These are phyloP conservation scores for Verticillium isaacii DNA, from an alignment of 2,329 filamentous ascomycete genomes.

Conservation along the genomic window DNA sequence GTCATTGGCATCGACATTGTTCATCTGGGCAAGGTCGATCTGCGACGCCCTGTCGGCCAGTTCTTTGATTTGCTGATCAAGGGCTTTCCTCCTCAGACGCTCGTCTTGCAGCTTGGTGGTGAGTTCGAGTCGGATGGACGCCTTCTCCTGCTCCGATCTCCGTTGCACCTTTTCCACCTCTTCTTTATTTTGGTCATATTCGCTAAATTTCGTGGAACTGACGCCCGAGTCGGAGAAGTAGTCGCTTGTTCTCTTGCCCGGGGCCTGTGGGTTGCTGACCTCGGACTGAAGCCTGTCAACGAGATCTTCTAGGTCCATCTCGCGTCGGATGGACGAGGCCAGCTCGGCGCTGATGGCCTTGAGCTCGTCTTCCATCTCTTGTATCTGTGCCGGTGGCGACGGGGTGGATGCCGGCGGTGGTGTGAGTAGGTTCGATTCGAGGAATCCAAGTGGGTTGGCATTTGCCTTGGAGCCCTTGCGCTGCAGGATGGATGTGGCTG, in stretches of 20 bases:
- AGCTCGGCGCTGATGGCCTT: conserved; percentile 90
- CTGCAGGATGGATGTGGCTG: conserved; percentile 16
- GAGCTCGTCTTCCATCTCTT: conserved; percentile 91
- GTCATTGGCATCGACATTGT: conserved; percentile 49
- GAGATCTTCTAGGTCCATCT: conserved; percentile 95
- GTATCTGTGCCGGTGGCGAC: conserved; percentile 53
- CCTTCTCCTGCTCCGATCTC: conserved; percentile 85
- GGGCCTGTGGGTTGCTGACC: conserved; percentile 49
- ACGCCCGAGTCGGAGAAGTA: conserved; percentile 97
- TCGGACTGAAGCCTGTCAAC: conserved; percentile 86
- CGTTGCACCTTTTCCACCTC: conserved; percentile 81
- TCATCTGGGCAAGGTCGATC: conserved; percentile 48
- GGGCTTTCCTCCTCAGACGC: conserved; percentile 64
- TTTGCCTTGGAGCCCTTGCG: conserved; percentile 27
- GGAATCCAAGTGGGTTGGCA: conserved; percentile 42
- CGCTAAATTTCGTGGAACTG: conserved; percentile 74
- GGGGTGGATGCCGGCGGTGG: conserved; percentile 34
- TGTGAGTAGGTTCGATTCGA: conserved; percentile 47
- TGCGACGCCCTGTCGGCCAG: conserved; percentile 74
- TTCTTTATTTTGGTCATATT: conserved; percentile 56
- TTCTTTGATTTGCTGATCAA: conserved; percentile 80
- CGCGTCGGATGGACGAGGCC: conserved; percentile 84
- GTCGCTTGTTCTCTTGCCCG: conserved; percentile 80
- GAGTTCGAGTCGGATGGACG: conserved; percentile 73
- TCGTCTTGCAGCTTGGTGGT: conserved; percentile 86